Conservation (phyloP, 2,329 filamentous ascomycete species). For the Diatrype stigma region DNA sequence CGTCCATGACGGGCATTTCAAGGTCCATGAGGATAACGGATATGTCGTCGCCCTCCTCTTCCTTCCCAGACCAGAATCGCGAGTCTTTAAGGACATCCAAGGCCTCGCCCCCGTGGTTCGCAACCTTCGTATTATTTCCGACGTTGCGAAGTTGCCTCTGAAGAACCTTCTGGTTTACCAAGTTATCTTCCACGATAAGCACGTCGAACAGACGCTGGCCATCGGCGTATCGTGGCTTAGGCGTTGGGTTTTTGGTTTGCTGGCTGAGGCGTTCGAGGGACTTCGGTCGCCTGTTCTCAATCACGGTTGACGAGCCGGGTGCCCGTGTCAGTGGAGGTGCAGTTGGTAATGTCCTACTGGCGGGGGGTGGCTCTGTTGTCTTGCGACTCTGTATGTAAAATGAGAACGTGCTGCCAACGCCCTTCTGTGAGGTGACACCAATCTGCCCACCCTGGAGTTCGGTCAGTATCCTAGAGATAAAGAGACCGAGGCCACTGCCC, state of each 20-base stretch:
- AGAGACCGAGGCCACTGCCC: conserved; percentile 66
- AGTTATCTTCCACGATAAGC: conserved; percentile 64
- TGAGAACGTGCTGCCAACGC: conserved; percentile 68
- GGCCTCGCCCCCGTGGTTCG: conserved; percentile 62
- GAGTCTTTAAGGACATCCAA: conserved; percentile 54
- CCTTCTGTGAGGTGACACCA: conserved; percentile 63
- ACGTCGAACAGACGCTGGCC: conserved; percentile 45
- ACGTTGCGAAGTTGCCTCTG: conserved; percentile 57
- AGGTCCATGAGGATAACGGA: conserved; percentile 75
- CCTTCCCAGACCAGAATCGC: conserved; percentile 50
- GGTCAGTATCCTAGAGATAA: conserved; percentile 71
- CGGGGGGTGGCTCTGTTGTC: conserved; percentile 37
- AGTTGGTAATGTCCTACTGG: conserved; percentile 31
- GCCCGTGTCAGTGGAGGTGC: conserved; percentile 24
- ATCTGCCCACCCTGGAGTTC: conserved; percentile 77
- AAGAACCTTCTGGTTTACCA: conserved; percentile 63
- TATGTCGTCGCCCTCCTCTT: conserved; percentile 47
- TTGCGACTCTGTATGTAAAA: conserved; percentile 71
- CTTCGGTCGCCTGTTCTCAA: conserved; percentile 25
- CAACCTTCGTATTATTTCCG: conserved; percentile 58
- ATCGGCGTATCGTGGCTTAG: conserved; percentile 22
- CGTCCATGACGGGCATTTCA: conserved; percentile 83
- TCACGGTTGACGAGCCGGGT: conserved; percentile 29
- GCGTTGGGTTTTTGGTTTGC: conserved; percentile 5
- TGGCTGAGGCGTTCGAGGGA: conserved; percentile 8